Percentiles rank a stretch among this genome's conserved stretches.
Evolutionary conservation across 257 asterid genomes (phyloP).

Genomic region (Solanum verrucosum): DNA sequence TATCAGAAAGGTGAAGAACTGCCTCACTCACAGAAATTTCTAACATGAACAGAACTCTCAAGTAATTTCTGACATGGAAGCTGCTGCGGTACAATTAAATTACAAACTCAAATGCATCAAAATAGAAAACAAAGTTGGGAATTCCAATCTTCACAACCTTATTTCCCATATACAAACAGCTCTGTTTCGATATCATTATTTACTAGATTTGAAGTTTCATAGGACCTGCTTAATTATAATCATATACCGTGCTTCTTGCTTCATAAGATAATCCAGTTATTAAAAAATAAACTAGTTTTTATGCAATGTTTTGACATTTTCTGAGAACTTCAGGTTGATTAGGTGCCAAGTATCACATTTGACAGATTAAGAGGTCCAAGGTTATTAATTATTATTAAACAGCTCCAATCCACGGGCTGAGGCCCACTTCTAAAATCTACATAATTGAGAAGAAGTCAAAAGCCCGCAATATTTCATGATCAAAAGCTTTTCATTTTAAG

Average conservation of each 20-base stretch:
- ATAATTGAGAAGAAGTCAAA: neutral
- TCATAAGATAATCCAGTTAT: neutral
- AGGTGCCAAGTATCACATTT: neutral
- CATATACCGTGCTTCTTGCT: neutral
- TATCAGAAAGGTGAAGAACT: neutral
- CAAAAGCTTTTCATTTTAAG: neutral
- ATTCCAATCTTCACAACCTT: neutral
- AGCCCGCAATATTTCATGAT: neutral
- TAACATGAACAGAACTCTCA: neutral
- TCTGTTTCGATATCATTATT: neutral
- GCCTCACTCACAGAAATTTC: neutral
- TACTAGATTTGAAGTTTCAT: neutral
- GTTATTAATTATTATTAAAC: neutral
- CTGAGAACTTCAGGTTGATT: neutral
- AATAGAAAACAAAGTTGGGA: neutral
- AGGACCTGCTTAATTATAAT: neutral
- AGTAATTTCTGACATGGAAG: neutral
- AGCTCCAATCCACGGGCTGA: neutral
- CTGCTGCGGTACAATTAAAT: neutral
- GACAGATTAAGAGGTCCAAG: neutral
- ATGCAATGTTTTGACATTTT: neutral
- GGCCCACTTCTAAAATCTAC: neutral
- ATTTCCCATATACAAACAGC: neutral
- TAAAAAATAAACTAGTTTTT: neutral
- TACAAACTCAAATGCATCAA: neutral